phyloP scores from a whole-genome alignment of 1,284 basidiomycete genomes.

The Moniliella sp. region DNA sequence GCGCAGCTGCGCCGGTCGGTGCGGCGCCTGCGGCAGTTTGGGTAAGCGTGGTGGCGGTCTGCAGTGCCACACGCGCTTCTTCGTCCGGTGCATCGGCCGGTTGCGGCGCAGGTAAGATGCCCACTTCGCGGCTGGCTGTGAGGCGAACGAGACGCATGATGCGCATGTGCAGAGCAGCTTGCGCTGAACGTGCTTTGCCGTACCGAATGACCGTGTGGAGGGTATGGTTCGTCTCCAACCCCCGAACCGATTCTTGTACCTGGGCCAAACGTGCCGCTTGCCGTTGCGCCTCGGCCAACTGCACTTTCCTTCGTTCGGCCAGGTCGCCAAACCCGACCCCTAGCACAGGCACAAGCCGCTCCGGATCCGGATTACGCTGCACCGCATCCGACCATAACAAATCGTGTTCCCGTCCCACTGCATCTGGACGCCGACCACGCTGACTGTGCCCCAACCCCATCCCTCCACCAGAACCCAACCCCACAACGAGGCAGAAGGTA shows the following conservation, averaged over 20 bases:
- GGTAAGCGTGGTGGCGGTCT: no score
- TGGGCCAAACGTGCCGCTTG: slow-evolving; percentile 10
- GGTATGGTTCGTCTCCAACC: slow-evolving; percentile 18
- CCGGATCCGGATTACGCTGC: slow-evolving; percentile 22
- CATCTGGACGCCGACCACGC: slow-evolving; percentile 16
- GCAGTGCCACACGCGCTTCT: no score
- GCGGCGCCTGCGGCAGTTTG: no score
- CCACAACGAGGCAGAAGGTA: slow-evolving; percentile 22
- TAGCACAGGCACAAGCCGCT: slow-evolving; percentile 23
- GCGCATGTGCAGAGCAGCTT: slow-evolving; percentile 21
- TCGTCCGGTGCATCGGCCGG: slow-evolving; percentile 16
- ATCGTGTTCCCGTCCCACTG: slow-evolving; percentile 24
- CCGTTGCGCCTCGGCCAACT: slow-evolving; percentile 13
- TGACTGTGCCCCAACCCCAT: slow-evolving; percentile 9
- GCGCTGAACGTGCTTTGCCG: slow-evolving; percentile 11
- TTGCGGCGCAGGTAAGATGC: no score
- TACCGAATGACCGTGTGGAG: slow-evolving; percentile 16
- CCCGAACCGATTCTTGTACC: slow-evolving; percentile 8
- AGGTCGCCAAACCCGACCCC: slow-evolving; percentile 26
- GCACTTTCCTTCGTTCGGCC: slow-evolving; percentile 15
- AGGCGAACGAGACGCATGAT: slow-evolving; percentile 14
- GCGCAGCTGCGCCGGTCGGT: no score
- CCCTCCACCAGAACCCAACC: slow-evolving; percentile 4
- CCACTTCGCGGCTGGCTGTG: slow-evolving; percentile 18
- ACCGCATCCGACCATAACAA: slow-evolving; percentile 21